These are phyloP conservation scores for Malassezia equina DNA, from an alignment of 1,284 basidiomycete genomes.

Conservation along the genomic window DNA sequence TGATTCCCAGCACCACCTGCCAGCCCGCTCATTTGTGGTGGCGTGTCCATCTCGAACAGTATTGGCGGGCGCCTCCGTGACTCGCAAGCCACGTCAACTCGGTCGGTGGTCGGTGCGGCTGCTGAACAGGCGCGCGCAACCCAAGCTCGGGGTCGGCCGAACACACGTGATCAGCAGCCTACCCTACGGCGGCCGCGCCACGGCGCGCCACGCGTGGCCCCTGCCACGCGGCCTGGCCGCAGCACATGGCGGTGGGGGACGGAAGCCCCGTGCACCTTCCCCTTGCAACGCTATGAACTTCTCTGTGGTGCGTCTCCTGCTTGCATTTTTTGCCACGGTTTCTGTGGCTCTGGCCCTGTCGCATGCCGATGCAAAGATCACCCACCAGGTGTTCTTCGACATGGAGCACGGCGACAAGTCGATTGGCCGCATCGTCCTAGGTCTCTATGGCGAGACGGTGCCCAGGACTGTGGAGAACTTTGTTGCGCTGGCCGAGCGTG, in stretches of 20 bases:
- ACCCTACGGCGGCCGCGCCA: background rate
- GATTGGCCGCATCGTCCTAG: constrained; percentile 36
- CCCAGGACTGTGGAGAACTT: constrained; percentile 45
- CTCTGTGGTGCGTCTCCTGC: constrained; percentile 3
- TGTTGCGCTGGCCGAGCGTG: constrained; percentile 44
- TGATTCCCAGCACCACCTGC: background rate
- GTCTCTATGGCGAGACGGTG: constrained; percentile 38
- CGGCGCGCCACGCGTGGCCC: background rate
- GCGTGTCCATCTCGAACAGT: background rate
- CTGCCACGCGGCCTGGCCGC: background rate
- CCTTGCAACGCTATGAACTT: constrained; percentile 1
- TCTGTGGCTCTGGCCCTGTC: background rate
- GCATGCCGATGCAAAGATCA: constrained; percentile 23
- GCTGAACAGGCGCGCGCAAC: background rate
- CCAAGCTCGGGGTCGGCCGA: background rate
- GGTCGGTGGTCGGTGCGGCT: background rate
- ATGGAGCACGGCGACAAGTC: constrained; percentile 38
- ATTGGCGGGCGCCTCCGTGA: too few relatives aligned
- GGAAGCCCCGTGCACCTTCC: background rate
- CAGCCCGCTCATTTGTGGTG: background rate
- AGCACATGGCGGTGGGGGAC: background rate
- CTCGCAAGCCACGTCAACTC: too few relatives aligned
- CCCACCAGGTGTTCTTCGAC: constrained; percentile 42
- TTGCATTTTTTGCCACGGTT: background rate
- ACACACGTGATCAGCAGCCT: background rate